Evolutionary conservation across 805 yeast species (phyloP), one percentile per base, ranked within the genome.

Genomic region (Candida palmyrensis): DNA sequence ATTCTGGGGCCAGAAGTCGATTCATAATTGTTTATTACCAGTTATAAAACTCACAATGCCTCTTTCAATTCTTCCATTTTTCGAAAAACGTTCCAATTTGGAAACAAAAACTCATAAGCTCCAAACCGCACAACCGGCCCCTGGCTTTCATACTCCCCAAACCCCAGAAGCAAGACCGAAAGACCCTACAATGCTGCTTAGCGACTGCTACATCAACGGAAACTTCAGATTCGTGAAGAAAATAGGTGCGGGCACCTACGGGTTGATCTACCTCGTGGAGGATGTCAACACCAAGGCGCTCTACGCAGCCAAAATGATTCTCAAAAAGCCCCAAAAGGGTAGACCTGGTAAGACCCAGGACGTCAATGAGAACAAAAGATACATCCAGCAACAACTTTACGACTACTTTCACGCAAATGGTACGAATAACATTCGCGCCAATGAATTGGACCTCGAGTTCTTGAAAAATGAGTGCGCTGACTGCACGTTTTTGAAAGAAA

Each of bases 201-300:
- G 55, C 27, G 61, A 59, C 3, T 45, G 41, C 32, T 40, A 44
- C 31, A 37, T 61, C 28, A 55, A 54, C 37, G 41, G 38, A 42
- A 59, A 63, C 17, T 63, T 62, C 42, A 62, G 59, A 36, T 57
- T 75, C 45, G 63, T 67, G 37, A 62, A 58, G 38, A 71, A 75
- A 43, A 71, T 82, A 8, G 95, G 96, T 6, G 73, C 90, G 0
- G 96, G 96, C 18, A 88, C 95, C 15, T 87, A 80, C 48, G 95
- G 95, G 4, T 66, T 82, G 20, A 90, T 87, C 6, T 85, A 82
- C 61, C 66, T 75, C 12, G 88, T 85, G 3, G 56, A 69, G 38
- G 82, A 86, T 49, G 42, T 67, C 14, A 48, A 44, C 27, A 69
- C 81, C 0, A 67, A 71, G 12, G 56, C 64, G 30, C 57, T 63